Evolutionary conservation across 208 protist genomes (phyloP).

Genomic region (Phytomonas sp.): DNA sequence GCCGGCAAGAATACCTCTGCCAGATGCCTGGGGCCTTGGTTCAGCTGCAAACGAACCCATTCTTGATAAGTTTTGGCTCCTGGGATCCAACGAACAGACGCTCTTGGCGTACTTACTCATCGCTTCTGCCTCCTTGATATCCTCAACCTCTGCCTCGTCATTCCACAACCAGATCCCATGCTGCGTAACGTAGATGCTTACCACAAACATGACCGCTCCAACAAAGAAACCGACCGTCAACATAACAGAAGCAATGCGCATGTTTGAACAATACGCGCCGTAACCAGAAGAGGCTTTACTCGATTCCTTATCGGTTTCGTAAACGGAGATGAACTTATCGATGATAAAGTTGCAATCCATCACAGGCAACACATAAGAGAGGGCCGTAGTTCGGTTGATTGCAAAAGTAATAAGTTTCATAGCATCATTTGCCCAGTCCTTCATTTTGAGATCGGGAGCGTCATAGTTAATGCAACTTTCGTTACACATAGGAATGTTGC

Average conservation of each 20-base stretch:
- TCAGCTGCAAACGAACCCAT: neutral
- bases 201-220: conserved; percentile 60
- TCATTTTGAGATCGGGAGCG: conserved; percentile 13
- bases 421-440: conserved; percentile 20
- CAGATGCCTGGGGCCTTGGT: conserved; percentile 8
- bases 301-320: conserved; percentile 22
- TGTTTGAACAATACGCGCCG: conserved; percentile 26
- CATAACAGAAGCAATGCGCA: conserved; percentile 38
- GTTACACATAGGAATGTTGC: conserved; percentile 35
- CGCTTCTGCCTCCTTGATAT: neutral
- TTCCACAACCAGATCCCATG: conserved; percentile 51
- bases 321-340: conserved; percentile 36
- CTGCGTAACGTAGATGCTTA: conserved; percentile 63
- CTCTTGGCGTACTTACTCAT: neutral
- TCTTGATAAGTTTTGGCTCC: neutral
- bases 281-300: conserved; percentile 8
- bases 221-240: conserved; percentile 65
- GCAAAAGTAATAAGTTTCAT: conserved; percentile 22
- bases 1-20: neutral
- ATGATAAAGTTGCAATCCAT: conserved; percentile 76
- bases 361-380: conserved; percentile 50
- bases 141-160: conserved; percentile 5
- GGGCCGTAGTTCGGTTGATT: conserved; percentile 46
- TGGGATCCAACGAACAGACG: neutral
- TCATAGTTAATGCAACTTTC: conserved; percentile 32